Conservation (phyloP, 352 stramenopile species). For the Globisporangium barbulae region DNA sequence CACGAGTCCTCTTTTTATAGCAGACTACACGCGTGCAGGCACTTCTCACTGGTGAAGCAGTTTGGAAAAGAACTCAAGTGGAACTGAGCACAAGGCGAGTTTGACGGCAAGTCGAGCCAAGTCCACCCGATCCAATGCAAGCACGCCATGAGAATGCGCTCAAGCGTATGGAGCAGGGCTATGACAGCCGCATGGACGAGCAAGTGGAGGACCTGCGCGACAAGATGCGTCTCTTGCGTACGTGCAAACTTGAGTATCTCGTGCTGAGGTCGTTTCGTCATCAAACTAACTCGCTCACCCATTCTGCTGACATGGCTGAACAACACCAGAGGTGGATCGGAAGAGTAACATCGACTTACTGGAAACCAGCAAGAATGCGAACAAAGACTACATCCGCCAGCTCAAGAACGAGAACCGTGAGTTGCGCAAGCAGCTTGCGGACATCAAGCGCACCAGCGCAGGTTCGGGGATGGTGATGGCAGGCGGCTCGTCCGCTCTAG, state of each 20-base stretch:
- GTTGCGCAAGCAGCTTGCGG: constrained; percentile 77
- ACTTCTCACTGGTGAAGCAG: neutral
- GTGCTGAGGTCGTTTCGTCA: neutral
- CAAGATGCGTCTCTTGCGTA: constrained; percentile 84
- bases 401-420: constrained; percentile 90
- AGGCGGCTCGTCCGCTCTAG: constrained; percentile 10
- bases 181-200: constrained; percentile 80
- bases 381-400: constrained; percentile 87
- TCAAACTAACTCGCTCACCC: neutral
- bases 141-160: constrained; percentile 66
- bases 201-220: constrained; percentile 79
- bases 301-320: neutral
- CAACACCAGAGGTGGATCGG: constrained; percentile 68
- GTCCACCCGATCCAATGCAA: constrained; percentile 29
- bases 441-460: constrained; percentile 59
- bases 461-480: constrained; percentile 11
- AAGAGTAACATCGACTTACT: constrained; percentile 84
- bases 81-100: neutral
- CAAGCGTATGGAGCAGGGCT: constrained; percentile 77
- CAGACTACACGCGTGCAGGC: neutral
- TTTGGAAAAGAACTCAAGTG: constrained; percentile 5
- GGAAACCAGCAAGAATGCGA: constrained; percentile 87
- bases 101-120: neutral
- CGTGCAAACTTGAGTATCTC: constrained; percentile 15
- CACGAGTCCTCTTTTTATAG: constrained; percentile 9